Evolutionary conservation across 495 filamentous ascomycete species (phyloP), one percentile per base, ranked within the genome.

Genomic region (Aspergillus sclerotiicarbonarius): DNA sequence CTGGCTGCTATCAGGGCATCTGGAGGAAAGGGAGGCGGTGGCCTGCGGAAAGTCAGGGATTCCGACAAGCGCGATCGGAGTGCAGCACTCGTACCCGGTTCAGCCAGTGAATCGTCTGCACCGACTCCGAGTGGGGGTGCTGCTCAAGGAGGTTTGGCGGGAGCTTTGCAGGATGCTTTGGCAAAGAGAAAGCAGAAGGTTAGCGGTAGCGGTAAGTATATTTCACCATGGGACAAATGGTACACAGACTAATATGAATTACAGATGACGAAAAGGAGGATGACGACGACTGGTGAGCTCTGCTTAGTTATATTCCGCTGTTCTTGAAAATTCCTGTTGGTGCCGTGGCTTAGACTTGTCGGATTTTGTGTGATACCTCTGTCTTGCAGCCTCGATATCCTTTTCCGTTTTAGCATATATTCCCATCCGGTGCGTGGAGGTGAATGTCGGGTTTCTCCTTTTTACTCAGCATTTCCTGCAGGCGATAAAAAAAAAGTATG

Each of bases 151-250:
- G 84, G 87, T 5, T 80, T 97, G 81, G 90, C 90, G 25, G 88
- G 88, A 72, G 91, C 91, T 51, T 74, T 97, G 57, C 88, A 90
- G 57, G 85, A 84, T 54, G 90, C 88, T 46, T 73, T 93, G 58
- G 82, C 83, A 60, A 84, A 90, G 75, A 78, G 92, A 74, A 96
- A 96, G 76, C 82, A 88, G 74, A 93, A 92, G 79, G 92, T 96
- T 67, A 87, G 89, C 69, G 82, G 85, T 67, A 94, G 90, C 77
- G 92, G 92, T 97, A 87, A 83, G 91, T 87, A 32, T 9, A 6
- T 10, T 13, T 16, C 8, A 10, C 13, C 47, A 8, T 18, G 8
- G 8, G 25, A 19, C 35, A 33, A n/a, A 8, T 37, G 21, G 9
- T 18, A 20, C 16, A 3, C 41, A n/a, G 46, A 54, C 21, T 67